phyloP scores from a whole-genome alignment of 441 rosid species.

The Melianthus villosus region DNA sequence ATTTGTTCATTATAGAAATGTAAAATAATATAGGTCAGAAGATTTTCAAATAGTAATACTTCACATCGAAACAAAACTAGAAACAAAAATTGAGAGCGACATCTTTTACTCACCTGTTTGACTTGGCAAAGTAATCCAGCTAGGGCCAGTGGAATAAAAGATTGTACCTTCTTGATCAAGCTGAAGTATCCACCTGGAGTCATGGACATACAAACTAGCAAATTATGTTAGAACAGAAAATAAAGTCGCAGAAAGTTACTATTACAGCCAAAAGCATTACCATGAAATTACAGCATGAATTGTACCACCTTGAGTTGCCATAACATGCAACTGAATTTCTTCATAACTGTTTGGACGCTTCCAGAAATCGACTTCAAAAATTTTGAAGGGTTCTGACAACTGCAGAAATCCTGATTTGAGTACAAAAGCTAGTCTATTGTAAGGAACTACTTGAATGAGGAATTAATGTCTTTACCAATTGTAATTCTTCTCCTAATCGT shows the following conservation, averaged over 20 bases:
- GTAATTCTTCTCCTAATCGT: conserved; percentile 56
- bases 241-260: neutral
- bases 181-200: conserved; percentile 84
- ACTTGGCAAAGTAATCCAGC: conserved; percentile 43
- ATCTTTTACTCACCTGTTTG: conserved; percentile 20
- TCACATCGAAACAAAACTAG: too few relatives aligned
- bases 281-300: conserved; percentile 74
- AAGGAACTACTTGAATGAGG: too few relatives aligned
- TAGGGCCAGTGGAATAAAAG: conserved; percentile 77
- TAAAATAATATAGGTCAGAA: too few relatives aligned
- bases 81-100: too few relatives aligned
- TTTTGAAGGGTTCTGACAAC: conserved; percentile 81
- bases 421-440: too few relatives aligned
- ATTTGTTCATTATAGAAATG: too few relatives aligned
- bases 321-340: conserved; percentile 34
- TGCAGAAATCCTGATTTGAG: conserved; percentile 40
- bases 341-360: conserved; percentile 66
- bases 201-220: neutral
- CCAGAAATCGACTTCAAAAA: conserved; percentile 92
- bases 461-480: conserved; percentile 35
- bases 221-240: neutral
- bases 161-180: conserved; percentile 74
- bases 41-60: too few relatives aligned
- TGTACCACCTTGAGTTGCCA: conserved; percentile 45
- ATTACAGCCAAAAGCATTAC: conserved; percentile 21